phyloP scores from a whole-genome alignment of 306 rosid species.

The Castanopsis chinensis region DNA sequence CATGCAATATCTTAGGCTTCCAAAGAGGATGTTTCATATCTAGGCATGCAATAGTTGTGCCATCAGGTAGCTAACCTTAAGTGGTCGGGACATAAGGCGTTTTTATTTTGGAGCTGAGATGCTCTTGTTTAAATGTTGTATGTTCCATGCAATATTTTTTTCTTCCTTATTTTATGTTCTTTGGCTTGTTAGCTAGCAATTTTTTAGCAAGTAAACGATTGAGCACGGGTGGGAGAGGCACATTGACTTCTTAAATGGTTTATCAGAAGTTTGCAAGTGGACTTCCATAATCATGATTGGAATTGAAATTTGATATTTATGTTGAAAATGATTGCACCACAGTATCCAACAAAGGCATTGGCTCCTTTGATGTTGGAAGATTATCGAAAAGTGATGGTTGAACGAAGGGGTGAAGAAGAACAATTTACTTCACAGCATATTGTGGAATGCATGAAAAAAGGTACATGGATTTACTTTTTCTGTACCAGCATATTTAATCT shows the following conservation, averaged over 20 bases:
- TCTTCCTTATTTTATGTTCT: not conserved
- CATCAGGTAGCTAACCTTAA: too few relatives aligned
- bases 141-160: not conserved
- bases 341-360: slow-evolving; percentile 96
- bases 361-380: slow-evolving; percentile 92
- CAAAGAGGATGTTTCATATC: too few relatives aligned
- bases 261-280: not conserved
- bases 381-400: slow-evolving; percentile 83
- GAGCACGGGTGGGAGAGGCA: not conserved
- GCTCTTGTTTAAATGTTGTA: not conserved
- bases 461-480: slow-evolving; percentile 30
- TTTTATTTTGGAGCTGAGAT: not conserved
- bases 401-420: slow-evolving; percentile 90
- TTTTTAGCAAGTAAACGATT: not conserved
- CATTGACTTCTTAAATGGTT: not conserved
- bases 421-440: slow-evolving; percentile 70
- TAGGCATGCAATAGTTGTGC: too few relatives aligned
- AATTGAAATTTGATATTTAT: slow-evolving; percentile 4
- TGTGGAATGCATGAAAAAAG: slow-evolving; percentile 79
- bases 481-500: not conserved
- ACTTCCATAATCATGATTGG: not conserved
- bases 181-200: not conserved
- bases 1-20: too few relatives aligned
- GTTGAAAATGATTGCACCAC: slow-evolving; percentile 19
- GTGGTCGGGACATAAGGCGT: too few relatives aligned